Conservation (phyloP, 306 rosid species). For the Quercus parvula region DNA sequence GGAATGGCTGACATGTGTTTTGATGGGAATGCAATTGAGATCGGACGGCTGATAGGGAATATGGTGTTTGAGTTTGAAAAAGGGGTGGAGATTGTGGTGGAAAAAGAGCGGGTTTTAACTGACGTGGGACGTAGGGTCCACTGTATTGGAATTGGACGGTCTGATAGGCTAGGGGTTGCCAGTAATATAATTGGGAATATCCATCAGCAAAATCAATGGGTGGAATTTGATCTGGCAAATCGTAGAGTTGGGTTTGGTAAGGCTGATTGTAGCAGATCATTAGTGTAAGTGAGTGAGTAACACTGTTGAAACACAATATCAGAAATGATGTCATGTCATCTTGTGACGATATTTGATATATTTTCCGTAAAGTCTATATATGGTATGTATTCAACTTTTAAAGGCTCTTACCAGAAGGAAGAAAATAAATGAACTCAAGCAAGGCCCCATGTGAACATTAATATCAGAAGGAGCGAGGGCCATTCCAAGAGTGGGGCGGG, state of each 20-base stretch:
- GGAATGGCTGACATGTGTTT: slow-evolving; percentile 73
- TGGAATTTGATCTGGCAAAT: slow-evolving; percentile 67
- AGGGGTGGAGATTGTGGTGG: slow-evolving; percentile 65
- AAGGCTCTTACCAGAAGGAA: too few relatives aligned
- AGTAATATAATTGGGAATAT: slow-evolving; percentile 78
- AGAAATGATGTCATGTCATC: too few relatives aligned
- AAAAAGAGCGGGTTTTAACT: slow-evolving; percentile 44
- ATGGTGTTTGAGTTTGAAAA: slow-evolving; percentile 64
- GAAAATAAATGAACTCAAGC: neutral
- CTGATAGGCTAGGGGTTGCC: slow-evolving; percentile 60
- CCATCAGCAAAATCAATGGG: slow-evolving; percentile 85
- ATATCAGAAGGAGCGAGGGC: neutral
- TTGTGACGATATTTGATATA: neutral
- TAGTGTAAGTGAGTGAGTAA: neutral
- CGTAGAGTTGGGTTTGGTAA: slow-evolving; percentile 68
- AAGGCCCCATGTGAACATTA: neutral
- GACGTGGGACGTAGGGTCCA: slow-evolving; percentile 74
- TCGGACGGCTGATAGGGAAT: slow-evolving; percentile 64
- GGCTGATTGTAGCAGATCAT: slow-evolving; percentile 60
- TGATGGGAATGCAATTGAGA: slow-evolving; percentile 28
- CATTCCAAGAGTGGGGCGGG: neutral
- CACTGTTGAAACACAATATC: too few relatives aligned
- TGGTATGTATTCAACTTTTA: neutral
- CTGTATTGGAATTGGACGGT: slow-evolving; percentile 78
- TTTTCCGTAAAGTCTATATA: slow-evolving; percentile 11